Percentiles rank a stretch among this genome's conserved stretches.
Evolutionary conservation across 2,329 filamentous ascomycete genomes (phyloP).

Genomic region (Ceratocystis diversiconidia): DNA sequence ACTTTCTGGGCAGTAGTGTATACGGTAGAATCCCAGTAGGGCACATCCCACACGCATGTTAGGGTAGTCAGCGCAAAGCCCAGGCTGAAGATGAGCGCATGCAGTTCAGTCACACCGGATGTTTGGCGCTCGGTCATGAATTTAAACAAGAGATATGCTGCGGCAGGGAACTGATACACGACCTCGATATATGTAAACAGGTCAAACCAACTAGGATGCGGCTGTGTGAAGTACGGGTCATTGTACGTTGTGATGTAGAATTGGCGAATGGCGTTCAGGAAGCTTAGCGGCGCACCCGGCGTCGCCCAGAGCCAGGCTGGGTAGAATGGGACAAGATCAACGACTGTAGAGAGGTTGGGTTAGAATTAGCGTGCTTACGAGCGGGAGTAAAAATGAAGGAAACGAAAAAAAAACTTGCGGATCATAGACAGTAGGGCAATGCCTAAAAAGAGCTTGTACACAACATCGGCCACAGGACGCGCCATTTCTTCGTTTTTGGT

Average conservation of each 20-base stretch:
- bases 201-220: conserved; percentile 35
- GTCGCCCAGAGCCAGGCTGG: conserved; percentile 32
- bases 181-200: conserved; percentile 38
- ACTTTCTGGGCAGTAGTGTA: conserved; percentile 33
- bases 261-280: conserved; percentile 31
- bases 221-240: conserved; percentile 35
- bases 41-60: conserved; percentile 37
- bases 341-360: conserved; percentile 26
- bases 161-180: conserved; percentile 36
- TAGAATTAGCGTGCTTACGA: not conserved
- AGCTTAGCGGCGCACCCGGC: conserved; percentile 33
- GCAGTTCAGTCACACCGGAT: conserved; percentile 32
- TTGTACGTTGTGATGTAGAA: conserved; percentile 36
- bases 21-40: conserved; percentile 34
- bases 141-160: conserved; percentile 32
- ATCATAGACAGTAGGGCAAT: conserved; percentile 19
- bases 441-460: conserved; percentile 12
- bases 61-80: conserved; percentile 38
- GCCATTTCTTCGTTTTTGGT: not conserved
- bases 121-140: conserved; percentile 24
- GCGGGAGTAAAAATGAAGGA: not conserved
- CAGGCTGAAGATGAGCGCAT: conserved; percentile 37
- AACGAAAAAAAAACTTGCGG: conserved; percentile 11
- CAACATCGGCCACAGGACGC: not conserved
- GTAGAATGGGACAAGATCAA: conserved; percentile 41